Base-by-base conservation (phyloP, 2,329 filamentous ascomycete species). In the Teratosphaeriaceae sp. region DNA sequence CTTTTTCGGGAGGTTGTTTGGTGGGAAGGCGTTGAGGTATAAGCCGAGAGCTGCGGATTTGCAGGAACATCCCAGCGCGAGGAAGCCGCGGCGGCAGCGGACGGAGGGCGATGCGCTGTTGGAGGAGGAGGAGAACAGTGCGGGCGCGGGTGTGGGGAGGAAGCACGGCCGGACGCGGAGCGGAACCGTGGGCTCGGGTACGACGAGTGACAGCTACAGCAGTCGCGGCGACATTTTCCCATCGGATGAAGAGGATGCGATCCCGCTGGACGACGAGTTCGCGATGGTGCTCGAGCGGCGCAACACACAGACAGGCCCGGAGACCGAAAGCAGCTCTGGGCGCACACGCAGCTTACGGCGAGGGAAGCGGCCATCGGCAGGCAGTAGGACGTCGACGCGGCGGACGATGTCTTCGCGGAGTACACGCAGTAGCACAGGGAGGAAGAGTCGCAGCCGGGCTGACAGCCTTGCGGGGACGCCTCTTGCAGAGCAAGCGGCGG, bases 251-350 rank as follows among this genome's bases (percentile, higher is more conserved):
- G 57, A 65, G 50, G 90, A 97, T 65, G 90, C 90, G 1, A 79
- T 95, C n/a, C 86, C 88, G 11, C 68, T 97, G 15, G 87, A 90
- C 55, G 90, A 96, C 59, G 89, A 96, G 58, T 94, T 97, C 55
- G 86, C 88, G 2, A 82, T 94, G 61, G 80, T 82, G 2, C 72
- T 96, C 48, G 82, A 88, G 47, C 78, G 84, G 40, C 79, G 84
- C 22, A 51, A 52, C 2, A 76, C 75, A 70, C 22, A 51, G 16
- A 52, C 48, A 5, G 52, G 50, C n/a, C 69, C 68, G 31, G 69
- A 70, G 13, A 88, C 92, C 44, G 84, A 88, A 56, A 75, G 77
- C 35, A 82, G 82, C 52, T 88, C 84, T 55, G 78, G 75, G 35
- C 84, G 76, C 49, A 80, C 67, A 8, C 48, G 55, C 9, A 56